phyloP scores from a whole-genome alignment of 768 basidiomycete genomes.

The Pulveroboletus sp. region DNA sequence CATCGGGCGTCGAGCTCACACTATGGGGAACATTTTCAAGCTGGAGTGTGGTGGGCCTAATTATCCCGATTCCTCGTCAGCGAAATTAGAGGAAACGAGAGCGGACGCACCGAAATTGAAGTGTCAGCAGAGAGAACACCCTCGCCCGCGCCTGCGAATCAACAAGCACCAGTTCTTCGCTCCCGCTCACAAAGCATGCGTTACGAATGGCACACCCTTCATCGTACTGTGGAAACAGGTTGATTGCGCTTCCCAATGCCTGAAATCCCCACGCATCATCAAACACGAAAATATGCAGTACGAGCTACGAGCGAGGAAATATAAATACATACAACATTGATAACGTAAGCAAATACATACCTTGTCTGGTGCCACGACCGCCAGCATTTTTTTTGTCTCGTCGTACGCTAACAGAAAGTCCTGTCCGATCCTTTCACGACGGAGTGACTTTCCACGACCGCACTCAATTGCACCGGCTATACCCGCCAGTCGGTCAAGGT shows the following conservation, averaged over 20 bases:
- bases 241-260: constrained; percentile 38
- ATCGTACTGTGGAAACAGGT: constrained; percentile 45
- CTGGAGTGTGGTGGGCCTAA: too few relatives aligned
- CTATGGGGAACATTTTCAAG: too few relatives aligned
- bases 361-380: constrained; percentile 40
- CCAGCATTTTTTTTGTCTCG: constrained; percentile 46
- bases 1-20: too few relatives aligned
- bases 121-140: constrained; percentile 49
- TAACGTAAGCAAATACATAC: too few relatives aligned
- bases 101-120: constrained; percentile 47
- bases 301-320: constrained; percentile 20
- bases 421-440: constrained; percentile 44
- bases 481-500: too few relatives aligned
- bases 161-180: constrained; percentile 50
- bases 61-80: too few relatives aligned
- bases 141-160: constrained; percentile 35
- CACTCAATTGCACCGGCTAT: constrained; percentile 27
- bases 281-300: constrained; percentile 43
- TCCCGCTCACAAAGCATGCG: constrained; percentile 44
- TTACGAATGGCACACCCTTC: constrained; percentile 7
- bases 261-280: constrained; percentile 45
- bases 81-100: too few relatives aligned
- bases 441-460: constrained; percentile 32
- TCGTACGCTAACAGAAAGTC: constrained; percentile 46
- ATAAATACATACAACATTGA: too few relatives aligned